A percentile compares a stretch with the other conserved stretches of the same genome.
These are phyloP conservation scores for Ricinus communis DNA, from an alignment of 345 rosid genomes.

Conservation along the genomic window DNA sequence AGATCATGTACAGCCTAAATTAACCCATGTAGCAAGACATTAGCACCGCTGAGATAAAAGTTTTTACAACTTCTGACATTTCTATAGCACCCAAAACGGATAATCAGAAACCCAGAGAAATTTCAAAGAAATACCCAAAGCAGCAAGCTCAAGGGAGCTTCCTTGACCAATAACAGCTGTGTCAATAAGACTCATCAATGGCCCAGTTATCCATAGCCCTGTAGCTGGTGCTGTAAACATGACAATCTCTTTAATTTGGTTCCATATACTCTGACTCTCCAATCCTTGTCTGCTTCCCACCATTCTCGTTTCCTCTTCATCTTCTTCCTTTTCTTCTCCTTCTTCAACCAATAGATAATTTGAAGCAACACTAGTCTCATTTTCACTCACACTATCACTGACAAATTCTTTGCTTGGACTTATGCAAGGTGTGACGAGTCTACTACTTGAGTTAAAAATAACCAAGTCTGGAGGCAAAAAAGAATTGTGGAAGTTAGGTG, in stretches of 20 bases:
- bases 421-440: conserved; percentile 32
- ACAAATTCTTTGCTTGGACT: conserved; percentile 35
- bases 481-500: background rate
- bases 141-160: conserved; percentile 91
- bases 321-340: conserved; percentile 16
- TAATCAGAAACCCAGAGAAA: background rate
- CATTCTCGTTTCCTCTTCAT: conserved; percentile 16
- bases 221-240: conserved; percentile 86
- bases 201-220: conserved; percentile 84
- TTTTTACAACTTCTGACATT: background rate
- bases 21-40: background rate
- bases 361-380: conserved; percentile 14
- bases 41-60: background rate
- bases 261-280: conserved; percentile 65
- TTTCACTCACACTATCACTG: background rate
- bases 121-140: conserved; percentile 53
- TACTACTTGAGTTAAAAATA: background rate
- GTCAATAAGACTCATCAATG: conserved; percentile 94
- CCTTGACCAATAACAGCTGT: conserved; percentile 94
- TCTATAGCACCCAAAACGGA: background rate
- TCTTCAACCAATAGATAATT: background rate
- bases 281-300: conserved; percentile 35
- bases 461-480: conserved; percentile 13
- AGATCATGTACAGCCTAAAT: background rate
- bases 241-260: conserved; percentile 78